Conservation (phyloP, 345 rosid genomes). For the Excoecaria agallocha region DNA sequence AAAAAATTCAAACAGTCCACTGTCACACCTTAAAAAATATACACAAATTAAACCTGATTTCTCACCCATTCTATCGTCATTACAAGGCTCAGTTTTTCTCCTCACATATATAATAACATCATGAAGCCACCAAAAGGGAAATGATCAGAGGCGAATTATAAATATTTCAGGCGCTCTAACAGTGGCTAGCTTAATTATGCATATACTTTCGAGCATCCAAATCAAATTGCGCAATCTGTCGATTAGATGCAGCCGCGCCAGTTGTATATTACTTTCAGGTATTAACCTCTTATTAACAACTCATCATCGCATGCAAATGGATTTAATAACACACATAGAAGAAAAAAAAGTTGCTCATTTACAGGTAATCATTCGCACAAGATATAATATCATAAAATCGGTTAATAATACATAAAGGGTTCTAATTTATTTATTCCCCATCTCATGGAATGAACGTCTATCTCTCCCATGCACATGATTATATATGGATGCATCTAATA, state of each 20-base stretch:
- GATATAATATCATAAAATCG: not conserved
- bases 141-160: no score
- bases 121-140: no score
- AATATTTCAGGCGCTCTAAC: no score
- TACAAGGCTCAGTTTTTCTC: no score
- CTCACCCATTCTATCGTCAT: no score
- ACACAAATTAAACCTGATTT: no score
- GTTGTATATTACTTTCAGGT: no score
- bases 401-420: conserved; percentile 9
- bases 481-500: conserved; percentile 17
- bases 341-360: not conserved
- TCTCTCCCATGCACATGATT: conserved; percentile 25
- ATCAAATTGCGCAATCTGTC: not conserved
- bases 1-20: no score
- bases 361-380: conserved; percentile 2
- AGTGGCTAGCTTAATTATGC: not conserved
- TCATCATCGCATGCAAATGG: not conserved
- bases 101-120: no score
- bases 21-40: no score
- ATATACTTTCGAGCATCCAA: not conserved
- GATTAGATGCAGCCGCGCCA: no score
- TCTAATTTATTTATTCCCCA: conserved; percentile 39
- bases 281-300: no score
- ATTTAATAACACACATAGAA: not conserved
- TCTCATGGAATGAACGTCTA: conserved; percentile 18